These are phyloP conservation scores for Conringia planisiliqua DNA, from an alignment of 345 rosid genomes.

Conservation along the genomic window DNA sequence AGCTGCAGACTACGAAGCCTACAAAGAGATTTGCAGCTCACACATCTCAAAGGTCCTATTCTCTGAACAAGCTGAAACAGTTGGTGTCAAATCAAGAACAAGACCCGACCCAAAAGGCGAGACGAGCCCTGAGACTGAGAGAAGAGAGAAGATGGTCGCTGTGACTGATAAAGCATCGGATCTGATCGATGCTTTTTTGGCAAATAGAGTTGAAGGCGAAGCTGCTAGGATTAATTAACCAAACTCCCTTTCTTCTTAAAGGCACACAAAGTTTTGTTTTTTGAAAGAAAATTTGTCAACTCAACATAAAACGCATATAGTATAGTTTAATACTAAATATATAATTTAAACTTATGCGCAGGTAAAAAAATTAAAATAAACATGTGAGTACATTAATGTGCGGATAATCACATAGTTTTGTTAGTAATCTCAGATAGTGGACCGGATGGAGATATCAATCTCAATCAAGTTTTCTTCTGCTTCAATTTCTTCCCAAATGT, in stretches of 20 bases:
- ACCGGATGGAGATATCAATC: constrained; percentile 66
- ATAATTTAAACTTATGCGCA: not conserved
- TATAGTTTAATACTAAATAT: not conserved
- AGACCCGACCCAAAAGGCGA: constrained; percentile 6
- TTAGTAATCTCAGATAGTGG: constrained; percentile 32
- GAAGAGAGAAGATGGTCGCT: constrained; percentile 20
- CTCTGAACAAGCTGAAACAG: constrained; percentile 80
- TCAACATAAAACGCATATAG: constrained; percentile 2
- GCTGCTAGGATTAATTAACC: constrained; percentile 15
- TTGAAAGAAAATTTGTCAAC: not conserved
- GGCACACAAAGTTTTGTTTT: not conserved
- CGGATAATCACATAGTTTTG: not conserved
- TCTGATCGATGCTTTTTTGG: constrained; percentile 34
- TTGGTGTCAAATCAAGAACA: constrained; percentile 45
- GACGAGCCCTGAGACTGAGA: constrained; percentile 13
- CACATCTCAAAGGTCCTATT: constrained; percentile 53
- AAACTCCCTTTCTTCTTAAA: not conserved
- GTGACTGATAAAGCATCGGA: constrained; percentile 22
- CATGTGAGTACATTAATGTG: not conserved
- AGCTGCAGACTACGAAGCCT: constrained; percentile 77
- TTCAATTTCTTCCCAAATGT: constrained; percentile 51
- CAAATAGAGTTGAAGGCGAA: constrained; percentile 17
- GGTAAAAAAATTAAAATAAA: not conserved
- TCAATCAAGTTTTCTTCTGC: constrained; percentile 70
- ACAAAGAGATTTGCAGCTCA: constrained; percentile 82